These are phyloP conservation scores for Fusarium luffae DNA, from an alignment of 2,329 filamentous ascomycete species.

Conservation along the genomic window DNA sequence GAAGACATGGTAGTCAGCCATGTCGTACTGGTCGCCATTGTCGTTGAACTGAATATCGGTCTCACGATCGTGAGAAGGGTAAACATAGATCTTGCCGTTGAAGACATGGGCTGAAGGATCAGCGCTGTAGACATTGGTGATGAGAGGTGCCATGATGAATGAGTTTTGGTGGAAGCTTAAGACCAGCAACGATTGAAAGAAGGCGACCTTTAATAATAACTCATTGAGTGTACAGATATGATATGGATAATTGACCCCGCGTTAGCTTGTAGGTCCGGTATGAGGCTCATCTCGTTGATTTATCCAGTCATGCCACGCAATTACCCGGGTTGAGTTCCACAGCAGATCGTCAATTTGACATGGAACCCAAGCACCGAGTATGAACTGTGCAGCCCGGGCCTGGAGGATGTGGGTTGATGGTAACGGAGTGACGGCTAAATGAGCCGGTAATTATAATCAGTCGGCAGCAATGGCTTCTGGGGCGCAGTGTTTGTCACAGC, in stretches of 20 bases:
- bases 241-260: slow-evolving; percentile 34
- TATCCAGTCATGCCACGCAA: slow-evolving; percentile 37
- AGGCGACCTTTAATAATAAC: slow-evolving; percentile 10
- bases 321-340: slow-evolving; percentile 41
- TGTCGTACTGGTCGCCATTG: slow-evolving; percentile 88
- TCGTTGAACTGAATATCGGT: slow-evolving; percentile 81
- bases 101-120: slow-evolving; percentile 86
- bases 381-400: neutral
- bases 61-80: slow-evolving; percentile 83
- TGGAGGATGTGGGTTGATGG: slow-evolving; percentile 20
- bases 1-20: slow-evolving; percentile 86
- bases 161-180: neutral
- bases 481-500: neutral
- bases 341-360: slow-evolving; percentile 6
- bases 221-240: neutral
- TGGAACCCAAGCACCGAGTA: slow-evolving; percentile 3
- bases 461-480: neutral
- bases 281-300: slow-evolving; percentile 35
- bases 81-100: slow-evolving; percentile 79
- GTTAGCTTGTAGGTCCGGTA: slow-evolving; percentile 19
- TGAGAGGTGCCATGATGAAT: slow-evolving; percentile 65
- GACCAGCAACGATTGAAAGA: neutral
- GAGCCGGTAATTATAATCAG: neutral
- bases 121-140: slow-evolving; percentile 81
- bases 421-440: slow-evolving; percentile 28